Percentiles rank a stretch among this genome's conserved stretches.
Evolutionary conservation across 306 rosid genomes (phyloP).

Genomic region (Styphnolobium japonicum): DNA sequence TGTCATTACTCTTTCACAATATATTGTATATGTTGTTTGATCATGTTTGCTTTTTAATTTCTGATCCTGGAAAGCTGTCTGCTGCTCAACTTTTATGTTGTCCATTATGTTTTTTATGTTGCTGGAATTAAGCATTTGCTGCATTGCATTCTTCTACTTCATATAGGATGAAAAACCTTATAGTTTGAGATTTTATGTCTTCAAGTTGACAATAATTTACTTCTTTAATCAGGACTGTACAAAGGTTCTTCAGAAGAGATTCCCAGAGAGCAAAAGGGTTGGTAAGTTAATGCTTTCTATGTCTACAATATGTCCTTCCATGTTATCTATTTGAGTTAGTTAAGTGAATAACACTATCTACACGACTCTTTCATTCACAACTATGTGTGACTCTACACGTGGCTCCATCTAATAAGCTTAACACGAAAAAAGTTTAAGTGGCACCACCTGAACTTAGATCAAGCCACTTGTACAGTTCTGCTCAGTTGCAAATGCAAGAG

Average conservation of each 20-base stretch:
- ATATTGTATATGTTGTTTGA: background rate
- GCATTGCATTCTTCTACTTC: background rate
- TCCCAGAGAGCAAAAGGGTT: conserved; percentile 93
- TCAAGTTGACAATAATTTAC: conserved; percentile 25
- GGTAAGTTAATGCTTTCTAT: conserved; percentile 57
- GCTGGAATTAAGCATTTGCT: conserved; percentile 10
- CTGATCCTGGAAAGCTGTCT: background rate
- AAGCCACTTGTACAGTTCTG: background rate
- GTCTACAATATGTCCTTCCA: background rate
- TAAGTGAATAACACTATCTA: background rate
- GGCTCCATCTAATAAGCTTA: background rate
- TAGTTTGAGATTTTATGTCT: conserved; percentile 21
- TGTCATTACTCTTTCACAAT: background rate
- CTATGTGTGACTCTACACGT: too few species aligned
- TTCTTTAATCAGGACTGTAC: conserved; percentile 70
- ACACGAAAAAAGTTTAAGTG: background rate
- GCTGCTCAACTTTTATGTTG: conserved; percentile 6
- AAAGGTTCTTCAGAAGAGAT: conserved; percentile 68
- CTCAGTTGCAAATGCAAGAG: background rate
- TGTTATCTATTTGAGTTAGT: conserved; percentile 17
- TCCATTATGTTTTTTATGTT: background rate
- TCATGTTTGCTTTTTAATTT: conserved; percentile 12
- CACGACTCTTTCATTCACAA: conserved; percentile 4
- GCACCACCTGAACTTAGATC: background rate
- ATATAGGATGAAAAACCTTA: background rate